phyloP scores from a whole-genome alignment of 176 grass and related monocot species.

The Puya raimondii region DNA sequence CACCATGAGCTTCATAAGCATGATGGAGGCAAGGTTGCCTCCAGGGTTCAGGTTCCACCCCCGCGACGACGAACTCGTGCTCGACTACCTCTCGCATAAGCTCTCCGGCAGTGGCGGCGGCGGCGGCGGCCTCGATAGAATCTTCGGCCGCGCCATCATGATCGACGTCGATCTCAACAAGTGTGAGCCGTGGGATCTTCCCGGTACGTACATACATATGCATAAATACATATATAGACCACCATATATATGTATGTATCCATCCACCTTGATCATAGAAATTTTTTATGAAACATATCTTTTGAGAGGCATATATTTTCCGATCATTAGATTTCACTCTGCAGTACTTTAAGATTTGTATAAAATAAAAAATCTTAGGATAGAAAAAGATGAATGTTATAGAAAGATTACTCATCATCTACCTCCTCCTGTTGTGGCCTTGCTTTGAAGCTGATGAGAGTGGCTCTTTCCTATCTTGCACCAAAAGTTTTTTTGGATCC shows the following conservation, averaged over 20 bases:
- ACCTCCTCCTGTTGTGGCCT: no score
- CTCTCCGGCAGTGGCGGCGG: conserved; percentile 12
- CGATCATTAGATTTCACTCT: background rate
- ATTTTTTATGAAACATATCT: background rate
- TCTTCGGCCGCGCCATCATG: conserved; percentile 32
- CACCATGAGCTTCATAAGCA: conserved; percentile 69
- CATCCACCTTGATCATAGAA: background rate
- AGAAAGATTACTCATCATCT: no score
- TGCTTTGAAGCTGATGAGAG: no score
- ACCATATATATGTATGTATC: background rate
- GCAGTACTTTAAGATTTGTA: no score
- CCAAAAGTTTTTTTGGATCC: background rate
- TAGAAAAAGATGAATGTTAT: no score
- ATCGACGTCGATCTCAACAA: conserved; percentile 97
- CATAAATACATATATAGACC: background rate
- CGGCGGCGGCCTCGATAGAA: background rate
- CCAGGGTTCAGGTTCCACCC: conserved; percentile 94
- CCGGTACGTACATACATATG: conserved; percentile 41
- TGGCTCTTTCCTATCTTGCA: background rate
- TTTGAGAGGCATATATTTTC: background rate
- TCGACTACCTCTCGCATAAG: conserved; percentile 77
- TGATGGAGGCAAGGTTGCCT: conserved; percentile 64
- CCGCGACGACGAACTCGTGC: conserved; percentile 60
- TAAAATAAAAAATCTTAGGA: no score
- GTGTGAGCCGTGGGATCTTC: conserved; percentile 88